These are phyloP conservation scores for Panaeolus papilionaceus DNA, from an alignment of 768 basidiomycete species.

Conservation along the genomic window DNA sequence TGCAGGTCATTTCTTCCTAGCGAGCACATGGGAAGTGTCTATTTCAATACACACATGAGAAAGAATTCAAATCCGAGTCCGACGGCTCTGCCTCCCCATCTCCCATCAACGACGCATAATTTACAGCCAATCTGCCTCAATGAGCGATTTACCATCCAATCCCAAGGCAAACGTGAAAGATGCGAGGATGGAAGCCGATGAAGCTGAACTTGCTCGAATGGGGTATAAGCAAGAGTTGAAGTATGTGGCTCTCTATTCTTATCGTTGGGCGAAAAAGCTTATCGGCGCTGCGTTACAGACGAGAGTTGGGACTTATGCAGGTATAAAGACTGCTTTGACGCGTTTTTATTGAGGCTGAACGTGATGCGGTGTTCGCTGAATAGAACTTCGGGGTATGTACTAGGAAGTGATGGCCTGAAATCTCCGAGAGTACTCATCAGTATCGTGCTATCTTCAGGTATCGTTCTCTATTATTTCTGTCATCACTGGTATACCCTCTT, in stretches of 20 bases:
- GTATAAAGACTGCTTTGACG: conserved; percentile 38
- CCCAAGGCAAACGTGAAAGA: neutral
- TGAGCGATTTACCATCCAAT: conserved; percentile 14
- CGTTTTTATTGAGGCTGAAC: conserved; percentile 17
- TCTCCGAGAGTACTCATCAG: conserved; percentile 10
- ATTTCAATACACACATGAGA: neutral
- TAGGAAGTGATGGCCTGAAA: conserved; percentile 11
- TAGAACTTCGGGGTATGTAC: conserved; percentile 70
- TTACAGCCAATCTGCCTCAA: neutral
- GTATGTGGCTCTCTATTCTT: conserved; percentile 39
- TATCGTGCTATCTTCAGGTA: conserved; percentile 37
- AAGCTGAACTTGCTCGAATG: conserved; percentile 70
- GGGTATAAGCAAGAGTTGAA: conserved; percentile 76
- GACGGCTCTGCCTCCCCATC: neutral
- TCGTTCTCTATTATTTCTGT: conserved; percentile 82
- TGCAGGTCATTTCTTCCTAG: neutral
- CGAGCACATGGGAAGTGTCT: conserved; percentile 4
- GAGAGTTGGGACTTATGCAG: conserved; percentile 68
- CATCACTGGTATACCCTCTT: conserved; percentile 73
- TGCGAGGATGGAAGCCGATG: conserved; percentile 48
- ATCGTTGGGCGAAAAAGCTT: conserved; percentile 12
- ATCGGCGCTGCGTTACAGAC: conserved; percentile 41
- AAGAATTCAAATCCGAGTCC: neutral
- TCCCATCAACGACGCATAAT: neutral
- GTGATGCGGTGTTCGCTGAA: neutral